Evolutionary conservation across 2,329 filamentous ascomycete species (phyloP), one percentile per base, ranked within the genome.

Genomic region (Fusarium sp.): DNA sequence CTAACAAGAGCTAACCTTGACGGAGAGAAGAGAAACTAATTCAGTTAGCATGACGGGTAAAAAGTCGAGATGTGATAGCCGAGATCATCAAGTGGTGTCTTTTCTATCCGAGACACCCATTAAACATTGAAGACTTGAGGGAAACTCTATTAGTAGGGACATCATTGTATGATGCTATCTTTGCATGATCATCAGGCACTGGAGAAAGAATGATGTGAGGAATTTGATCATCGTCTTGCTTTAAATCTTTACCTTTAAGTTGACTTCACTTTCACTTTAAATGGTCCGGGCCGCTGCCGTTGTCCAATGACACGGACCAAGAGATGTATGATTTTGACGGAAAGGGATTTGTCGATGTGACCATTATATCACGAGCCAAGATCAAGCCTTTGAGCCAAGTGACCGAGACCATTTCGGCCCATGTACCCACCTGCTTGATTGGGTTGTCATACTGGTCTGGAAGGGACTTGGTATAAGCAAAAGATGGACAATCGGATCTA

Each of bases 141-240:
- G 6, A 67, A 70, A 68, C 54, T 65, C 42, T 60, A 65, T 60
- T 40, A 43, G 40, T 29, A 63, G n/a, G 50, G 67, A 29, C 30
- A 56, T 29, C 11, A 34, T 16, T 22, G 30, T 40, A 59, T 68
- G 49, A 69, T 69, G 59, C 27, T 65, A 61, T 53, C 44, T 32
- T 27, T 32, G n/a, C 32, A 45, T 44, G 64, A 72, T 64, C 70
- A 69, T 65, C 68, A 72, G 71, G 59, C 51, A 68, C 62, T 71
- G 40, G 15, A 58, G 27, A 51, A 51, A 9, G 20, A 29, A 30
- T 30, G 25, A 49, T 22, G 52, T 68, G 68, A 66, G 68, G 59
- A 71, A 71, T 69, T 53, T 69, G 68, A 71, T 71, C 68, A 65
- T 32, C 59, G 18, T 38, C n/a, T 49, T 34, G 25, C 16, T 25